Evolutionary conservation across 73 alveolate genomes (phyloP), one percentile per base, ranked within the genome.

Genomic region (Urostyla sp.): DNA sequence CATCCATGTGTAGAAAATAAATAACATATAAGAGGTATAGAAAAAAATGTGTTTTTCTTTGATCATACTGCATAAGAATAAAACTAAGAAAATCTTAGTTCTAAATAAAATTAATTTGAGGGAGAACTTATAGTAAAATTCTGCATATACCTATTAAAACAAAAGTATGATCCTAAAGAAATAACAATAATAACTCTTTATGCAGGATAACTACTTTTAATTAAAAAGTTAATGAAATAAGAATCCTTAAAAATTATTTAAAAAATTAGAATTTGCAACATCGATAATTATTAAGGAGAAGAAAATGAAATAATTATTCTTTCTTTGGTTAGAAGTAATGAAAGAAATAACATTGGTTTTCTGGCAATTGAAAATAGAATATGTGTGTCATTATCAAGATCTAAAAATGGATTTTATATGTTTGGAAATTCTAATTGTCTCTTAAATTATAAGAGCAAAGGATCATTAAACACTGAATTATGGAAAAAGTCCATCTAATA

Each of bases 301-400:
- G 98, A 94, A 52, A 84, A 87, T 36, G 98, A 92, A 77, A 89
- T 92, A 67, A 85, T 92, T 40, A 57, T 92, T 56, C 78, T 92
- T 20, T 88, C 95, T 18, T 54, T 92, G 44, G 98, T 92, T 16
- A 69, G 98, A 30, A 76, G 91, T 36, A 92, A 92, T 80, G 50
- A 72, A 63, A 30, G 43, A 45, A 56, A 44, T 27, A 48, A 34
- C 27, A 85, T 95, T n/a, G 99, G 99, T n/a, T 95, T 73, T 79
- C 60, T 53, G 55, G 60, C 73, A 75, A 82, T 78, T n/a, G 84
- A 85, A 38, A 92, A 92, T 55, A 87, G 98, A 50, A 92, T 92
- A 73, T 89, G 93, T 57, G 98, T 92, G 23, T 91, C 98, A 0
- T 80, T 92, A n/a, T 83, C 94, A 44, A 72, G 98, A 45, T 95